A percentile compares a stretch with the other conserved stretches of the same genome.
Conservation (phyloP, 2,329 filamentous ascomycete genomes). For the Colletotrichum gigasporum region DNA sequence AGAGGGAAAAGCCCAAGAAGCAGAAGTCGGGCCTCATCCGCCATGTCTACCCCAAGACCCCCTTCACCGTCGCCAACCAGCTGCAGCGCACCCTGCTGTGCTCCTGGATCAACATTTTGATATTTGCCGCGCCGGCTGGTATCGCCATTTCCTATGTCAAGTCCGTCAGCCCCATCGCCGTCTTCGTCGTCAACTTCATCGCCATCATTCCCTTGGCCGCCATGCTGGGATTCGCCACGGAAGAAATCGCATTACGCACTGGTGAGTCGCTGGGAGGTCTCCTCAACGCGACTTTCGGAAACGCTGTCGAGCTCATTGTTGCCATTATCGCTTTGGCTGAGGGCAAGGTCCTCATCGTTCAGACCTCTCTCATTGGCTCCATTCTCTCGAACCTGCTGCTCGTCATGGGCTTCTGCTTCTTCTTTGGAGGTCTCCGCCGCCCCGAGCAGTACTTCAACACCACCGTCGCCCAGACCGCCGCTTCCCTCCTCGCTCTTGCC, state of each 20-base stretch:
- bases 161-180: conserved; percentile 63
- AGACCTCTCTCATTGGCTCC: conserved; percentile 90
- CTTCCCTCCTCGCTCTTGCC: conserved; percentile 80
- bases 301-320: conserved; percentile 90
- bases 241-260: conserved; percentile 84
- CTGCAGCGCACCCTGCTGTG: conserved; percentile 79
- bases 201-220: conserved; percentile 91
- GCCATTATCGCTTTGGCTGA: conserved; percentile 84
- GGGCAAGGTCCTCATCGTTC: conserved; percentile 82
- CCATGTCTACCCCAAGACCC: conserved; percentile 57
- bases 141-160: conserved; percentile 76
- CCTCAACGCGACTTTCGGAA: conserved; percentile 89
- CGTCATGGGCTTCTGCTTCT: conserved; percentile 92
- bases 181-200: conserved; percentile 93
- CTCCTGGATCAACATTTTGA: conserved; percentile 87
- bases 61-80: conserved; percentile 72
- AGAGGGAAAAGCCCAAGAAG: conserved; percentile 51
- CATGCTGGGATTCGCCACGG: conserved; percentile 87
- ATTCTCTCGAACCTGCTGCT: conserved; percentile 92
- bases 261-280: conserved; percentile 90
- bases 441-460: conserved; percentile 90
- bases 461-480: conserved; percentile 89
- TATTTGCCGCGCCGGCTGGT: conserved; percentile 81
- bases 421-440: conserved; percentile 83
- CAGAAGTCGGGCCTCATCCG: conserved; percentile 53